Base-by-base conservation (phyloP, 768 basidiomycete species). In the Boletus rubescentipes region DNA sequence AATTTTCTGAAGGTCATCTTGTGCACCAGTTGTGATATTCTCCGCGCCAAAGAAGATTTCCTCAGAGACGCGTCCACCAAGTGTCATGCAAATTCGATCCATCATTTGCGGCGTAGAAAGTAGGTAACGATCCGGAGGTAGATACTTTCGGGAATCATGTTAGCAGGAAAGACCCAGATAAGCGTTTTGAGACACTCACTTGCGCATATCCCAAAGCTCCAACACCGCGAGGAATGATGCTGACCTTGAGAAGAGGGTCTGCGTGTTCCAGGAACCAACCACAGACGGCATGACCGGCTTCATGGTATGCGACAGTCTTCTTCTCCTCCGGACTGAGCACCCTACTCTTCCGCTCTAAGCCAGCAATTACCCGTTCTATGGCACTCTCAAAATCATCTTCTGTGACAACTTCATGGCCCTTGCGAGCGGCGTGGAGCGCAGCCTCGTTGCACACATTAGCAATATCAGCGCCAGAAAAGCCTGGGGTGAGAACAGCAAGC, bases 391-490 rank as follows among this genome's bases (percentile, higher is more conserved):
- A 99, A 73, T 99, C 91, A 23, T 77, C 75, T 46, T 93, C 87
- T 55, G 83, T 80, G 10, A 99, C 87, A 23, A 71, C 82, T 42
- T 95, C 91, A 15, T 87, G 85, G 5, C 81, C 80, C 51, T 87
- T 83, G 53, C 97, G 86, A 30, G 97, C 97, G 16, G 96, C 96
- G 54, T 95, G 90, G 34, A 99, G 77, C 1, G 97, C 97, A 29
- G 93, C 93, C 71, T 99, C 97, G 69, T 99, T 99, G 70, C 93
- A 97, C 18, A 98, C 96, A 64, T 99, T 99, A 55, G 97, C 97
- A 61, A 99, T 96, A 67, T 99, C 97, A 3, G 97, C 97, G 60
- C 97, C 97, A 14, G 94, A 97, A 75, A 99, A 98, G 1, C 97
- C 97, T 18, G 97, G 96, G 0, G 97, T 98, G 38, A 98, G 84